phyloP scores from a whole-genome alignment of 495 filamentous ascomycete genomes.

The Hypoxylon fuscum region DNA sequence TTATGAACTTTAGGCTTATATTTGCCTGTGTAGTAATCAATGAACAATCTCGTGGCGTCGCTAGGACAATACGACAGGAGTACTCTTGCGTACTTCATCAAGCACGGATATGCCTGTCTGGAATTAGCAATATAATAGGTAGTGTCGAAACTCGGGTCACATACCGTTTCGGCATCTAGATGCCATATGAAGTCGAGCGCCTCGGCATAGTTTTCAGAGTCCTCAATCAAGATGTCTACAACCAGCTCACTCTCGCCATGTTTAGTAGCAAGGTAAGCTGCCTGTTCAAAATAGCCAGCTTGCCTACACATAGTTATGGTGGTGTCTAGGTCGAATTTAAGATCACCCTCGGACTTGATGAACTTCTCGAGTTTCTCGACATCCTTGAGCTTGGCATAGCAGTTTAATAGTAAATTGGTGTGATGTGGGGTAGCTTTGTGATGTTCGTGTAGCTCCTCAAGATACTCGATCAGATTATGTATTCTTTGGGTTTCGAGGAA shows the following conservation, averaged over 20 bases:
- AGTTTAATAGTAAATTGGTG: conserved; percentile 92
- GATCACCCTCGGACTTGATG: conserved; percentile 92
- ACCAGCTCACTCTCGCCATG: conserved; percentile 94
- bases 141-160: conserved; percentile 36
- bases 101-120: conserved; percentile 77
- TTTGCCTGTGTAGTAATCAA: conserved; percentile 89
- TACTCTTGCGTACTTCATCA: conserved; percentile 95
- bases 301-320: conserved; percentile 98
- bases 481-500: conserved; percentile 96
- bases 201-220: conserved; percentile 86
- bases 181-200: conserved; percentile 91
- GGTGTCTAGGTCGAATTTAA: conserved; percentile 96
- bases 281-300: conserved; percentile 97
- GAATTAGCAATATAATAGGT: conserved; percentile 40
- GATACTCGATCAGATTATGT: conserved; percentile 95
- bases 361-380: conserved; percentile 94
- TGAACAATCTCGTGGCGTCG: conserved; percentile 84
- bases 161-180: conserved; percentile 80
- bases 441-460: conserved; percentile 95
- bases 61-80: conserved; percentile 84
- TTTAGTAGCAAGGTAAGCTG: conserved; percentile 92
- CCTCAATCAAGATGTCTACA: conserved; percentile 93
- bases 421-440: conserved; percentile 95
- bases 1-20: conserved; percentile 78
- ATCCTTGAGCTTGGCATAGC: conserved; percentile 97